A percentile compares a stretch with the other conserved stretches of the same genome.
Conservation (phyloP, 192 early-diverging fungal species). For the Linnemannia exigua region DNA sequence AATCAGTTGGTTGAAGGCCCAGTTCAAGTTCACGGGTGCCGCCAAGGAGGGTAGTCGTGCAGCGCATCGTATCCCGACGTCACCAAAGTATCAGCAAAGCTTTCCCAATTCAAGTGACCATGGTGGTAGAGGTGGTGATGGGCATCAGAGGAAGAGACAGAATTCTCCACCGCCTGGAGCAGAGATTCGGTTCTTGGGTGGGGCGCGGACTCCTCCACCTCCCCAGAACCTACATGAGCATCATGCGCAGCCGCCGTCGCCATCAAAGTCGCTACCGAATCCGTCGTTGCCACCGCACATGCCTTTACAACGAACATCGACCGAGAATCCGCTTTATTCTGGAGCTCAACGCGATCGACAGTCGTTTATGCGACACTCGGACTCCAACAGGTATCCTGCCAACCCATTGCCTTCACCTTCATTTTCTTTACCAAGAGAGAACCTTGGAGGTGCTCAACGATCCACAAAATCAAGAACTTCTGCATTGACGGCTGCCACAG, state of each 20-base stretch:
- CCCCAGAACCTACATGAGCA: not conserved
- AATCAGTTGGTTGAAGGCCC: conserved; percentile 33
- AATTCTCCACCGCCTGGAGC: not conserved
- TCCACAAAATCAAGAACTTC: not conserved
- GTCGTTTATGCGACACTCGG: not conserved
- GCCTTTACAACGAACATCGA: not conserved
- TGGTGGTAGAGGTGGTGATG: not conserved
- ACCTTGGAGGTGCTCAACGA: not conserved
- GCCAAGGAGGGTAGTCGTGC: conserved; percentile 39
- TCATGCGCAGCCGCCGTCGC: not conserved
- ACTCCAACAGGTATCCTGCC: not conserved
- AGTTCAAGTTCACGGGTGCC: conserved; percentile 29
- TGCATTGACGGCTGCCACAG: not conserved
- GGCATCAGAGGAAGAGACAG: not conserved
- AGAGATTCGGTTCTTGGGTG: not conserved
- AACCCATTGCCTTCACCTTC: not conserved
- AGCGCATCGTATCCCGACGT: not conserved
- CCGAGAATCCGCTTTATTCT: not conserved
- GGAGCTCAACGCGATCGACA: not conserved
- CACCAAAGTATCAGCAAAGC: not conserved
- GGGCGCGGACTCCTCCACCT: not conserved
- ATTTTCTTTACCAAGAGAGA: too few relatives aligned
- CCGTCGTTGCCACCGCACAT: too few relatives aligned
- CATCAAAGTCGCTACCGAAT: too few relatives aligned
- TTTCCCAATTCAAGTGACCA: not conserved